These are phyloP conservation scores for Adansonia rubrostipa DNA, from an alignment of 441 rosid species.

Conservation along the genomic window DNA sequence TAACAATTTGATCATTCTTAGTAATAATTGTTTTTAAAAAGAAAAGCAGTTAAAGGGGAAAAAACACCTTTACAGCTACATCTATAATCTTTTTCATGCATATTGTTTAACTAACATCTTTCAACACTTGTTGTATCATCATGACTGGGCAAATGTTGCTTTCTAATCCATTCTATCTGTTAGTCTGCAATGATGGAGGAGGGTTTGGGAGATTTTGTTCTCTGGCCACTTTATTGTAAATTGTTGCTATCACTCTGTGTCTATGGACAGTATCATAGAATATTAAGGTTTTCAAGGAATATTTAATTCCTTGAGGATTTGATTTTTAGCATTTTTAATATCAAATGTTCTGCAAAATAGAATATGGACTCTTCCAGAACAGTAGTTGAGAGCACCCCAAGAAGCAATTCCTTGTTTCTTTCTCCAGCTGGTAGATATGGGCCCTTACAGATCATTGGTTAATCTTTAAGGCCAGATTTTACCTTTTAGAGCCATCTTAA, in stretches of 20 bases:
- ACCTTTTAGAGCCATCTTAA: not conserved
- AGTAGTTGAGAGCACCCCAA: not conserved
- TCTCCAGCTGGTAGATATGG: not conserved
- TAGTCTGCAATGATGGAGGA: not conserved
- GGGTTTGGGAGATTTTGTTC: not conserved
- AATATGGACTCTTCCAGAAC: slow-evolving; percentile 2
- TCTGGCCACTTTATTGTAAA: not conserved
- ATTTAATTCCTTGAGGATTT: not conserved
- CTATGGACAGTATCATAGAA: not conserved
- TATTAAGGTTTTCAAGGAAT: slow-evolving; percentile 8
- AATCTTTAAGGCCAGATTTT: not conserved
- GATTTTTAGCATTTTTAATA: not conserved
- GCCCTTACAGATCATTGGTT: not conserved
- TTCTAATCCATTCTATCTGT: slow-evolving; percentile 9
- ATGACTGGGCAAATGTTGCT: not conserved
- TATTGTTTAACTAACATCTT: not conserved
- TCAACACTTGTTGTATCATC: not conserved
- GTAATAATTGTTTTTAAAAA: not conserved
- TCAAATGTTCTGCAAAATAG: slow-evolving; percentile 8
- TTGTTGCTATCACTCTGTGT: not conserved
- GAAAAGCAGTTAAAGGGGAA: not conserved
- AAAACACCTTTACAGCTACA: not conserved
- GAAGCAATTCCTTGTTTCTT: not conserved
- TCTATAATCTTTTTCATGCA: not conserved
- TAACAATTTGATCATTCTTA: not conserved